Conservation (phyloP, 1,139 yeast species). For the Candida gigantensis region DNA sequence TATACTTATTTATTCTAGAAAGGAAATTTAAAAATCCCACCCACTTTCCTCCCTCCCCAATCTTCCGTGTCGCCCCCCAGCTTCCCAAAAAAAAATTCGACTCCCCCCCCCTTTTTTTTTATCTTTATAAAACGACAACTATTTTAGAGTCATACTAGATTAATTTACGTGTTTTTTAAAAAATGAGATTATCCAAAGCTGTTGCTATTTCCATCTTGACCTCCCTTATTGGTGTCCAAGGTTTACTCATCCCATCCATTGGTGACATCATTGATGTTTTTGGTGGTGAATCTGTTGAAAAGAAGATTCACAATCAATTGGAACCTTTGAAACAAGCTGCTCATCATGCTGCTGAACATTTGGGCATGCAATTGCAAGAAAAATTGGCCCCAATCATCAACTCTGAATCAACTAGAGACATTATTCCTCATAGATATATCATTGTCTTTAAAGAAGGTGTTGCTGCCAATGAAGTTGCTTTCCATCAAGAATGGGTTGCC, state of each 20-base stretch:
- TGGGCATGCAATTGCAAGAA: slow-evolving; percentile 17
- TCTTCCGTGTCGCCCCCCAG: no score
- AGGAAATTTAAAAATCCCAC: no score
- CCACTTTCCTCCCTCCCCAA: no score
- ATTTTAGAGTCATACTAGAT: no score
- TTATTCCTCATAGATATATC: slow-evolving; percentile 77
- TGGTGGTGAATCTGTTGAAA: slow-evolving; percentile 12
- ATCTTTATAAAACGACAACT: no score
- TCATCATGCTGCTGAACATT: slow-evolving; percentile 16
- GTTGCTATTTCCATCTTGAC: slow-evolving; percentile 56
- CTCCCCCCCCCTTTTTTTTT: no score
- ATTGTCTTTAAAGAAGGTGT: slow-evolving; percentile 70
- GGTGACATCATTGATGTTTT: slow-evolving; percentile 45
- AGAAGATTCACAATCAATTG: slow-evolving; percentile 11
- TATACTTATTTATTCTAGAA: no score
- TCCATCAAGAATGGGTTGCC: slow-evolving; percentile 68
- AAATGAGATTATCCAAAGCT: slow-evolving; percentile 50
- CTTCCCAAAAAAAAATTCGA: no score
- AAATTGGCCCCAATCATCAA: slow-evolving; percentile 45
- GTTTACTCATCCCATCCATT: slow-evolving; percentile 62
- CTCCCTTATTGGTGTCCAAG: slow-evolving; percentile 60
- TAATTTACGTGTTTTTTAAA: background rate
- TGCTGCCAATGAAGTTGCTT: slow-evolving; percentile 48
- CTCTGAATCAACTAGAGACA: slow-evolving; percentile 41
- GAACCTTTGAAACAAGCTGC: slow-evolving; percentile 16